Conservation (phyloP, 129 eudicot species). For the Tanacetum coccineum region DNA sequence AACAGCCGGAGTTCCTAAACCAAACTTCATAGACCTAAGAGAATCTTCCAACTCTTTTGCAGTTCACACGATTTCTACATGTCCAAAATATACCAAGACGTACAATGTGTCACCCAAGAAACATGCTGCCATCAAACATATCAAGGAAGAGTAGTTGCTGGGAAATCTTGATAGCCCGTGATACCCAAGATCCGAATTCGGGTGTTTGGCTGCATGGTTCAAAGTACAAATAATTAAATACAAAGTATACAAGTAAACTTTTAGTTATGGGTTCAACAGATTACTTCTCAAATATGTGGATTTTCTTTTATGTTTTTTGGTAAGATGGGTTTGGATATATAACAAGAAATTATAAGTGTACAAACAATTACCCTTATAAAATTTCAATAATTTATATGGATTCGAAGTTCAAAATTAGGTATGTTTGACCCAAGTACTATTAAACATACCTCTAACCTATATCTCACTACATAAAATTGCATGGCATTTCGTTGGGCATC, state of each 20-base stretch:
- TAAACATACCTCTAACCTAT: too few relatives aligned
- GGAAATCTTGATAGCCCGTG: constrained; percentile 78
- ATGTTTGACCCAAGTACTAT: too few relatives aligned
- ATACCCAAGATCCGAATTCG: constrained; percentile 79
- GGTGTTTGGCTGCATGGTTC: constrained; percentile 73
- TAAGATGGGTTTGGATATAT: not conserved
- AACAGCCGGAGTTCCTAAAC: constrained; percentile 19
- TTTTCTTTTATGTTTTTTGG: too few relatives aligned
- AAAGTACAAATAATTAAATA: constrained; percentile 16
- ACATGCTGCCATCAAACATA: not conserved
- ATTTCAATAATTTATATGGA: not conserved
- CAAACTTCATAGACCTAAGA: constrained; percentile 6
- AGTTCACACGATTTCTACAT: not conserved
- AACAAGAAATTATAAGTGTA: too few relatives aligned
- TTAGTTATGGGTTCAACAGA: not conserved
- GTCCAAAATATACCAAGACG: not conserved
- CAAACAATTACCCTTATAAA: too few relatives aligned
- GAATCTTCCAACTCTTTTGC: not conserved
- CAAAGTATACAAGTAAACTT: too few relatives aligned
- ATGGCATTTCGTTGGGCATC: not conserved
- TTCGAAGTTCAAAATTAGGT: not conserved
- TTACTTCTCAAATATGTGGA: not conserved
- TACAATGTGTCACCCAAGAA: not conserved
- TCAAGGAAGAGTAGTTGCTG: constrained; percentile 51
- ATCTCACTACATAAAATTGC: not conserved